These are phyloP conservation scores for Amaranthus tricolor DNA, from an alignment of 179 eudicot species.

Conservation along the genomic window DNA sequence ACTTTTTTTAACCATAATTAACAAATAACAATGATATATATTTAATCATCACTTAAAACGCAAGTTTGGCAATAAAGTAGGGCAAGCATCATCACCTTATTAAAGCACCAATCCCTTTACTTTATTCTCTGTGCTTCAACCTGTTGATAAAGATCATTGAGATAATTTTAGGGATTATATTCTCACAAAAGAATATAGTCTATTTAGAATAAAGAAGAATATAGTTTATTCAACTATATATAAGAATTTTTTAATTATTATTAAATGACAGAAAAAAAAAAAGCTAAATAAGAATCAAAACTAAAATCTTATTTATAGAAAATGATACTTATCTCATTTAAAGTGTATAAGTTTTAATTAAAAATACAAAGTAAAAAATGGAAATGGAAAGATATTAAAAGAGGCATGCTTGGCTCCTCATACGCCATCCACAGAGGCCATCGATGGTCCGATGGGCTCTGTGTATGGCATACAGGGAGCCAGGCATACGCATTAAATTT, in stretches of 20 bases:
- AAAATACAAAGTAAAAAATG: not conserved
- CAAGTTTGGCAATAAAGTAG: not conserved
- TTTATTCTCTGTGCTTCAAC: not conserved
- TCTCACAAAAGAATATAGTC: too few species aligned
- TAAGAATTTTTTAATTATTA: too few species aligned
- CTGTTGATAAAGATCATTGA: not conserved
- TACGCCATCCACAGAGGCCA: constrained; percentile 87
- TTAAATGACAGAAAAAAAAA: too few species aligned
- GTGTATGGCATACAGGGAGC: constrained; percentile 98
- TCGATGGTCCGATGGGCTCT: constrained; percentile 57
- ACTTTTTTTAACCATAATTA: too few species aligned
- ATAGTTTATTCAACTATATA: too few species aligned
- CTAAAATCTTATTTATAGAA: too few species aligned
- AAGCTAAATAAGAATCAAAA: too few species aligned
- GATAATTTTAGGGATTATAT: too few species aligned
- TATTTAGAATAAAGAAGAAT: too few species aligned
- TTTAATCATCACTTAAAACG: too few species aligned
- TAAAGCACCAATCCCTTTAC: not conserved
- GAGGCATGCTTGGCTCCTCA: constrained; percentile 92
- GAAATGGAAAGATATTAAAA: not conserved
- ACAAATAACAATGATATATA: too few species aligned
- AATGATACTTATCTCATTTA: too few species aligned
- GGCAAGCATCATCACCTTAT: not conserved
- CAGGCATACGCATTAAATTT: constrained; percentile 56
- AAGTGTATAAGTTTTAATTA: not conserved